Evolutionary conservation across 2,329 filamentous ascomycete genomes (phyloP).

Genomic region (Xylariomycetidae sp.): DNA sequence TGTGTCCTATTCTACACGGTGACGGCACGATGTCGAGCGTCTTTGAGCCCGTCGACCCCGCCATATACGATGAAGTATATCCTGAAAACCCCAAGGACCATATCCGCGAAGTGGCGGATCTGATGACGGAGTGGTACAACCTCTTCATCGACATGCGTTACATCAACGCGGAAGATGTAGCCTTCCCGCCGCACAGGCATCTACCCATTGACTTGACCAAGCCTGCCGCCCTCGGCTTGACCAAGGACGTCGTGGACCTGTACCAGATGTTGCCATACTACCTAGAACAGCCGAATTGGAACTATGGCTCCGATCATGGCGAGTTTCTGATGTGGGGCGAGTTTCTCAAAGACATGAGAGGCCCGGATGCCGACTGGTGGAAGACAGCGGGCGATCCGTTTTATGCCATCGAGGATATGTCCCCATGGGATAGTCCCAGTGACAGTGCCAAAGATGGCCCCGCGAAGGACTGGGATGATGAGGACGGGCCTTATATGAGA

Average conservation of each 20-base stretch:
- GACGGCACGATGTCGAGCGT: constrained; percentile 4
- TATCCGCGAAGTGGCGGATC: constrained; percentile 8
- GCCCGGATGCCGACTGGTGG: constrained; percentile 8
- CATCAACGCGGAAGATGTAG: constrained; percentile 7
- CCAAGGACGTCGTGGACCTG: constrained; percentile 11
- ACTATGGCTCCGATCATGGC: constrained; percentile 8
- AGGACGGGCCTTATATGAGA: constrained; percentile 14
- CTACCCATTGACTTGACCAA: constrained; percentile 6
- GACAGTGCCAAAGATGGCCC: not conserved
- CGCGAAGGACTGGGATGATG: constrained; percentile 8
- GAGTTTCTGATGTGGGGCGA: constrained; percentile 8
- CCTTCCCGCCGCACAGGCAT: constrained; percentile 9
- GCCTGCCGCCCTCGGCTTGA: constrained; percentile 7
- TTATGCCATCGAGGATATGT: constrained; percentile 5
- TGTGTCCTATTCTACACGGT: no score
- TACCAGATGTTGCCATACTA: constrained; percentile 12
- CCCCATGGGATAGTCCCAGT: constrained; percentile 2
- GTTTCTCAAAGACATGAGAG: constrained; percentile 8
- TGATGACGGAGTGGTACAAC: constrained; percentile 8
- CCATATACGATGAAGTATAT: constrained; percentile 8
- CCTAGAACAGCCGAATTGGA: constrained; percentile 6
- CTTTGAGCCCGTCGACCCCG: constrained; percentile 8
- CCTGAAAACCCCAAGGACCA: constrained; percentile 4
- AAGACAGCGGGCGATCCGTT: constrained; percentile 4
- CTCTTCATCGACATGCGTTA: constrained; percentile 11